Percentiles rank a stretch among this genome's conserved stretches.
These are phyloP conservation scores for Mycena rosella DNA, from an alignment of 768 basidiomycete genomes.

Conservation along the genomic window DNA sequence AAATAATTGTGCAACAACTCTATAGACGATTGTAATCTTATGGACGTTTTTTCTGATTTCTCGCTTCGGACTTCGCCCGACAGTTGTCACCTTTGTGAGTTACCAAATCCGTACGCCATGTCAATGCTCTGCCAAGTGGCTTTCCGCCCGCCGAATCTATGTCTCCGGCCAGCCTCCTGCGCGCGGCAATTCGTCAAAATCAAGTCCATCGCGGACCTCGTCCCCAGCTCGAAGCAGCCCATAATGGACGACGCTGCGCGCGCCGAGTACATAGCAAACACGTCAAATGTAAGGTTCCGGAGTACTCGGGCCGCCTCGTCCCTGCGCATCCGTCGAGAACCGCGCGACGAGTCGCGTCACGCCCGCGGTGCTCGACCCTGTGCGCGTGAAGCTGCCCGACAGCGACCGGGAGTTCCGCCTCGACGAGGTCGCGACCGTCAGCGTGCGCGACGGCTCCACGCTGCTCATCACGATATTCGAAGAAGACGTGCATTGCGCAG, in stretches of 20 bases:
- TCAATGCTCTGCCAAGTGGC: slow-evolving; percentile 17
- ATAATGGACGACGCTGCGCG: slow-evolving; percentile 66
- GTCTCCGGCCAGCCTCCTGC: slow-evolving; percentile 13
- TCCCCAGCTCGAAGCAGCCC: slow-evolving; percentile 77
- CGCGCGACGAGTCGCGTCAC: slow-evolving; percentile 84
- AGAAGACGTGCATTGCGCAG: slow-evolving; percentile 68
- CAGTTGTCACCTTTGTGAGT: not conserved
- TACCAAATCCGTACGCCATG: slow-evolving; percentile 3
- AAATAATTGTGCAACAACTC: too few species aligned
- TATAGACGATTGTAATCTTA: slow-evolving; percentile 19
- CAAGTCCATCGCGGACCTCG: slow-evolving; percentile 66
- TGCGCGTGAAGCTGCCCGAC: slow-evolving; percentile 68
- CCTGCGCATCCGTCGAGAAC: slow-evolving; percentile 74
- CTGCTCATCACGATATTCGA: slow-evolving; percentile 84
- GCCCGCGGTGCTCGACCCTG: slow-evolving; percentile 75
- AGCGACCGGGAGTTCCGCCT: slow-evolving; percentile 57
- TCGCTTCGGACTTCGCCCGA: not conserved
- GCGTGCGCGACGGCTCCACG: slow-evolving; percentile 81
- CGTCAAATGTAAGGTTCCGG: slow-evolving; percentile 68
- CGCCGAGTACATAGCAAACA: slow-evolving; percentile 73
- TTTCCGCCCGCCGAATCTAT: slow-evolving; percentile 14
- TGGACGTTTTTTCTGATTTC: not conserved
- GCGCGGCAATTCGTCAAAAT: not conserved
- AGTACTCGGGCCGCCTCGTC: slow-evolving; percentile 88
- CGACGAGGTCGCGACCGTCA: slow-evolving; percentile 84